A percentile compares a stretch with the other conserved stretches of the same genome.
These are phyloP conservation scores for Cyberlindnera nakhonratchasimensis DNA, from an alignment of 805 yeast genomes.

Conservation along the genomic window DNA sequence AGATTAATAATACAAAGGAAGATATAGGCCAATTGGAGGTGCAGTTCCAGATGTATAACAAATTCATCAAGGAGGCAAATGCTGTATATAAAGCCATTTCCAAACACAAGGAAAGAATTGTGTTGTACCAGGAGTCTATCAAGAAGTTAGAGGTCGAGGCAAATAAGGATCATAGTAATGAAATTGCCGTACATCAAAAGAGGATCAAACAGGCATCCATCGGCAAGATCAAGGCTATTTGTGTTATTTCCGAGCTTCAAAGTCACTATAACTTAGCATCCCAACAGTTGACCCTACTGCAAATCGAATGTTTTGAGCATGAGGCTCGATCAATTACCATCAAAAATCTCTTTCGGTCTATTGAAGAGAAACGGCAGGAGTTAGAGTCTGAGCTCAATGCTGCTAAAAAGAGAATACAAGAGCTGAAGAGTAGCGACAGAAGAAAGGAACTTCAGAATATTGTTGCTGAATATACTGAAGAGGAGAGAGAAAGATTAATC, in stretches of 20 bases:
- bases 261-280: conserved; percentile 27
- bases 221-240: conserved; percentile 26
- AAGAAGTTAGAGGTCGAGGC: conserved; percentile 36
- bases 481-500: conserved; percentile 37
- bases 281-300: conserved; percentile 26
- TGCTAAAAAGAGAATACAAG: conserved; percentile 28
- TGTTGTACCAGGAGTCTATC: conserved; percentile 31
- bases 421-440: conserved; percentile 23
- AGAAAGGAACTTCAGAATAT: conserved; percentile 27
- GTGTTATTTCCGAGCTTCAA: conserved; percentile 22
- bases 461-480: conserved; percentile 36
- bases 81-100: conserved; percentile 18
- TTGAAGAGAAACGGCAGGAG: conserved; percentile 30
- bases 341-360: conserved; percentile 28
- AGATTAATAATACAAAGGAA: not conserved
- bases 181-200: conserved; percentile 32
- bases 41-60: conserved; percentile 8
- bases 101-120: conserved; percentile 28
- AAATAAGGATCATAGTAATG: conserved; percentile 39
- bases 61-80: conserved; percentile 4
- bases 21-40: not conserved
- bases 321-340: conserved; percentile 36
- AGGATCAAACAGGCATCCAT: conserved; percentile 24
- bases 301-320: conserved; percentile 36
- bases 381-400: conserved; percentile 28